These are phyloP conservation scores for Serendipita sp. DNA, from an alignment of 768 basidiomycete species.

Conservation along the genomic window DNA sequence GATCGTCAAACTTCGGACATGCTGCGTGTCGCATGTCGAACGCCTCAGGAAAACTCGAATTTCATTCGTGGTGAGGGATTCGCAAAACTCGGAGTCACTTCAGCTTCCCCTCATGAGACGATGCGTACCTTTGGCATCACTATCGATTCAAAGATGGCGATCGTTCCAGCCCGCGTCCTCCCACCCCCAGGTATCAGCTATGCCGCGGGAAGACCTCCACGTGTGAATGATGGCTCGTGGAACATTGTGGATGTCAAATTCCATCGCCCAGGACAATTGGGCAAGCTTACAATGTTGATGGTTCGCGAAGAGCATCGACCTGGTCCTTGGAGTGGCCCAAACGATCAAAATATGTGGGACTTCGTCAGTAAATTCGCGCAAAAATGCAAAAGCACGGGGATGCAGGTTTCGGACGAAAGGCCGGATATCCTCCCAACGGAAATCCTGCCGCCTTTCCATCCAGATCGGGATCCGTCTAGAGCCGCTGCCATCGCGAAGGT, in stretches of 20 bases:
- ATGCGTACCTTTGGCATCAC: constrained; percentile 42
- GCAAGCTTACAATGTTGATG: constrained; percentile 53
- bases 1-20: constrained; percentile 41
- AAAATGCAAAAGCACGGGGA: constrained; percentile 53
- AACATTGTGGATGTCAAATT: constrained; percentile 59
- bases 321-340: constrained; percentile 40
- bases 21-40: constrained; percentile 53
- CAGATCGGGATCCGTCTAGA: constrained; percentile 9
- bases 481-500: constrained; percentile 33
- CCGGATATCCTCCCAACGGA: background rate
- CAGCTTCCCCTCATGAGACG: constrained; percentile 20
- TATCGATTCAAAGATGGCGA: constrained; percentile 42
- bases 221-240: constrained; percentile 47
- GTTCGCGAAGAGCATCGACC: constrained; percentile 28
- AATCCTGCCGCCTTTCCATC: background rate
- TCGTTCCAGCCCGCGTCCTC: constrained; percentile 51
- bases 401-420: constrained; percentile 25
- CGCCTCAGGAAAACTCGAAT: constrained; percentile 42
- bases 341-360: constrained; percentile 37
- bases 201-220: constrained; percentile 18
- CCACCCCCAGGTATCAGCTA: constrained; percentile 44
- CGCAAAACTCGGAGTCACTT: constrained; percentile 30
- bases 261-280: constrained; percentile 36
- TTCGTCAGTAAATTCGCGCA: constrained; percentile 36
- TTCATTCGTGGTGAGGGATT: constrained; percentile 46